A percentile compares a stretch with the other conserved stretches of the same genome.
Evolutionary conservation across 2,329 filamentous ascomycete genomes (phyloP).

Genomic region (Ophiostoma australiae): DNA sequence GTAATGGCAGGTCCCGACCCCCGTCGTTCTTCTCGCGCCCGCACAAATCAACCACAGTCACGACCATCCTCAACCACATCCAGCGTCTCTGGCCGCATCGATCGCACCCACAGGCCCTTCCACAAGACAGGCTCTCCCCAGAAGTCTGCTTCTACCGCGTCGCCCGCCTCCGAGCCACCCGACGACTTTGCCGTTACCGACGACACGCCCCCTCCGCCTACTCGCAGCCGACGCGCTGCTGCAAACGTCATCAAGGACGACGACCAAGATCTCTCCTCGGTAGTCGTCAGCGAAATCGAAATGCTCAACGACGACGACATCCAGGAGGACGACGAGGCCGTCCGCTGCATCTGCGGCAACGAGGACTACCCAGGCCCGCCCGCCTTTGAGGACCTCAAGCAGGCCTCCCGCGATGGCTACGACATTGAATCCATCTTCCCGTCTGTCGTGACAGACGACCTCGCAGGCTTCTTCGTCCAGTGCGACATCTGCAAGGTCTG

Average conservation of each 20-base stretch:
- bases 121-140: conserved; percentile 67
- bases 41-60: conserved; percentile 68
- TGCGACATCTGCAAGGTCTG: conserved; percentile 97
- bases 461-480: conserved; percentile 94
- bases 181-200: conserved; percentile 56
- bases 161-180: conserved; percentile 63
- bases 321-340: conserved; percentile 86
- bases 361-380: conserved; percentile 89
- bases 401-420: conserved; percentile 52
- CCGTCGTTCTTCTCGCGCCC: conserved; percentile 87
- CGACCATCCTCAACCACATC: conserved; percentile 75
- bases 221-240: conserved; percentile 51
- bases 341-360: conserved; percentile 88
- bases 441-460: conserved; percentile 69
- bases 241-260: conserved; percentile 41
- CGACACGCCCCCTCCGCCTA: conserved; percentile 67
- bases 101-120: conserved; percentile 67
- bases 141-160: conserved; percentile 70
- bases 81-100: conserved; percentile 66
- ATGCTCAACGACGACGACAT: conserved; percentile 64
- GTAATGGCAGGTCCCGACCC: conserved; percentile 63
- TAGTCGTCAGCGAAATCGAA: conserved; percentile 41
- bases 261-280: conserved; percentile 45
- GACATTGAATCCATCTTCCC: conserved; percentile 54
- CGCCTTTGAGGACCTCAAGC: conserved; percentile 51